Evolutionary conservation across 768 basidiomycete genomes (phyloP).

Genomic region (Cystobasidium tubakii): DNA sequence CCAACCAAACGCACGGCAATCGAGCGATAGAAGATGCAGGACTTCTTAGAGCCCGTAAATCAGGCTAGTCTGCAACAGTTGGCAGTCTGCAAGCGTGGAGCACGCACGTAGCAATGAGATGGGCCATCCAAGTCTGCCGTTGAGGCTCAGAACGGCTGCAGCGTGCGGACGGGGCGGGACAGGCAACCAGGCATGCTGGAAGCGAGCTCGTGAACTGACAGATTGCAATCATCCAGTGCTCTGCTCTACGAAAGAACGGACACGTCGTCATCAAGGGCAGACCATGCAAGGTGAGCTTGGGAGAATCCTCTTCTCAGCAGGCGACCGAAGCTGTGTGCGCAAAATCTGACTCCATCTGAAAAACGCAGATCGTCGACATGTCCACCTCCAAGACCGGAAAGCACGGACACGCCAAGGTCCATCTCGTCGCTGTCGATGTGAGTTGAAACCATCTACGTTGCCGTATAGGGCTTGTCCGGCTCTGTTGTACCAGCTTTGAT

Average conservation of each 20-base stretch:
- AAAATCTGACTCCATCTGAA: no score
- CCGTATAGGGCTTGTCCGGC: no score
- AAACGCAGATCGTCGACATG: conserved; percentile 75
- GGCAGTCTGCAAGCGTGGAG: no score
- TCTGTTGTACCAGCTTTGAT: no score
- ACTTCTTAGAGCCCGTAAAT: neutral
- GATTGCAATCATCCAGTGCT: conserved; percentile 59
- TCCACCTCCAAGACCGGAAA: conserved; percentile 99
- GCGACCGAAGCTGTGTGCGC: neutral
- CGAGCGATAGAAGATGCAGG: neutral
- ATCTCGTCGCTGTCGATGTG: conserved; percentile 93
- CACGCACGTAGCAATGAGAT: no score
- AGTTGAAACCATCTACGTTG: conserved; percentile 51
- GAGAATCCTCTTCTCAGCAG: neutral
- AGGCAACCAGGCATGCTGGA: neutral
- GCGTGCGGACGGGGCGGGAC: neutral
- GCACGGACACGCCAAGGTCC: conserved; percentile 99
- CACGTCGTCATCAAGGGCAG: conserved; percentile 92
- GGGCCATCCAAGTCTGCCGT: no score
- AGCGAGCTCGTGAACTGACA: neutral
- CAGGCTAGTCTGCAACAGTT: no score
- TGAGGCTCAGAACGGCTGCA: no score
- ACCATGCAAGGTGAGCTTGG: conserved; percentile 69
- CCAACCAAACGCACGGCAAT: neutral
- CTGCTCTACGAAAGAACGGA: conserved; percentile 68